Evolutionary conservation across 768 basidiomycete species (phyloP), one percentile per base, ranked within the genome.

Genomic region (Lactifluus volemus): DNA sequence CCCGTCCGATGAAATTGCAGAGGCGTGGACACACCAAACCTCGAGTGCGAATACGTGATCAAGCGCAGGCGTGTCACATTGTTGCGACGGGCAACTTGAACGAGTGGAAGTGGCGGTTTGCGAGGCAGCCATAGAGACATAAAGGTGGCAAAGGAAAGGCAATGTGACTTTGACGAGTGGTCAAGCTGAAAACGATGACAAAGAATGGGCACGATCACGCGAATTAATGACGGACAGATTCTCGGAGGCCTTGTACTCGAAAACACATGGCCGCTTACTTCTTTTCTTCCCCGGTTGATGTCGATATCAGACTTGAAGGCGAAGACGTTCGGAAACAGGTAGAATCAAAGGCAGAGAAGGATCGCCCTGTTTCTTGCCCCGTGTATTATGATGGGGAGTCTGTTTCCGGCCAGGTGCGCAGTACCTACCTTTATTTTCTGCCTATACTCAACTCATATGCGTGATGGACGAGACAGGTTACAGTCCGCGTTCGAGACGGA

Each of bases 301-400:
- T 34, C 32, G 32, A 34, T 3, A 34, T 34, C 32, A 34, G 32
- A 9, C 32, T 34, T 34, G 32, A 34, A 34, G 32, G 32, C 32
- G 32, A 34, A 34, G 32, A 34, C 87, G 89, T 65, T 85, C 96
- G 3, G 96, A 98, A 49, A 72, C 87, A 89, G 65, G 85, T 96
- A 3, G 96, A 98, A 49, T 80, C 88, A 66, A 97, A 97, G 75
- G 78, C 80, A 32, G 93, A 95, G 64, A 94, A 95, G 75, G 94
- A 96, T 49, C 86, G 88, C 71, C 78, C 79, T 60, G 79, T 87
- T 53, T 84, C 88, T 59, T 92, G 88, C 79, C 93, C 95, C 2
- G 87, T 98, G 6, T 98, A 92, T 72, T 95, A 91, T 70, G 97
- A 98, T 72, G 97, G 96, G 6, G 96, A 98, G 70, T 85, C 87